Base-by-base conservation (phyloP, 2,329 filamentous ascomycete species). In the Penicillium italicum region DNA sequence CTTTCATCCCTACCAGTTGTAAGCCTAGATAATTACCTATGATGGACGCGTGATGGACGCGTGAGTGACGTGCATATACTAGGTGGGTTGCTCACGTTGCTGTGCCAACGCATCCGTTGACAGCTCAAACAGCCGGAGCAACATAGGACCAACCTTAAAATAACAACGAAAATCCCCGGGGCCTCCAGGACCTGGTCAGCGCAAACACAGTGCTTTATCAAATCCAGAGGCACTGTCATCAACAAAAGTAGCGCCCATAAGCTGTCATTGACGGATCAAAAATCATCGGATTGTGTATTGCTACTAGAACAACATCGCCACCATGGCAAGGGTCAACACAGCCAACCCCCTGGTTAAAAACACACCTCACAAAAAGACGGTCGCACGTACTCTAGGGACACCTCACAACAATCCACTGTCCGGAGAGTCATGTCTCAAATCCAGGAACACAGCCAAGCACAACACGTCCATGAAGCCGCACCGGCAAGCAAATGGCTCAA, bases 311-410 rank as follows among this genome's bases (percentile, higher is more conserved):
- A 34, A 43, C 18, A 43, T 18, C 20, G 30, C 37, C 18, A 64
- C 42, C 18, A 70, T 69, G 67, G 67, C 67, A 36, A 59, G 66
- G 55, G 58, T 69, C 50, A 69, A 69, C 52, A 62, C 66, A 7
- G 47, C 60, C 14, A 64, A 58, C 12, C 60, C 64, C 8, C 40
- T 56, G 30, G 49, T 52, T 28, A 45, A 41, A 14, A 46, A 22
- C 9, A 26, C 45, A 10, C 20, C 46, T 12, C 38, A 22, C 56
- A 54, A 36, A n/a, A 30, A 33, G 20, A 28, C 14, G 11, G 20
- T 7, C 20, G 9, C 37, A 7, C 8, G 30, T 18, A 49, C 11
- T 20, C 14, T 9, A 50, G 50, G 51, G 12, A 38, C 22, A 40
- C 28, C 24, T 4, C 14, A 28, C 7, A 50, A 34, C 20, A 50